A percentile compares a stretch with the other conserved stretches of the same genome.
Conservation (phyloP, 2,329 filamentous ascomycete species). For the Trichothecium sympodiale region DNA sequence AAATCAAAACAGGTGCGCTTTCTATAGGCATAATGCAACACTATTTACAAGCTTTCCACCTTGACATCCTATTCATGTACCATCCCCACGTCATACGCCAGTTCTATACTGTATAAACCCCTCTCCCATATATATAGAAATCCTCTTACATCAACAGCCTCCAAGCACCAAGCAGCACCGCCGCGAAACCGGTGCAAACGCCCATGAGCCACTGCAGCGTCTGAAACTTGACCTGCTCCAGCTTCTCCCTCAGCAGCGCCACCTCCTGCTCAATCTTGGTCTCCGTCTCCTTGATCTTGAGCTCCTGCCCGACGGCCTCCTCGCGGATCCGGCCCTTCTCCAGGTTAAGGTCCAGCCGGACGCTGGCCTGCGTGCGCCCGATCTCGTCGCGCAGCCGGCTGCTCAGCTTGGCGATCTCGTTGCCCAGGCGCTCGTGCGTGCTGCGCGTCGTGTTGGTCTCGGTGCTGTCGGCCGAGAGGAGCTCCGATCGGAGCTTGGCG, state of each 20-base stretch:
- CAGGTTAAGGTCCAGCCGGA: slow-evolving; percentile 84
- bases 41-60: too few species aligned
- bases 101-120: too few species aligned
- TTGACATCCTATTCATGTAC: too few species aligned
- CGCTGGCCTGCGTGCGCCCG: slow-evolving; percentile 83
- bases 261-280: slow-evolving; percentile 98
- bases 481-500: slow-evolving; percentile 88
- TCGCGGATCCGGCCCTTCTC: slow-evolving; percentile 95
- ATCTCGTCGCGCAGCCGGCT: slow-evolving; percentile 87
- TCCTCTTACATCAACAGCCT: slow-evolving; percentile 49
- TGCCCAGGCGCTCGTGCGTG: slow-evolving; percentile 84
- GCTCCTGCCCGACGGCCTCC: slow-evolving; percentile 90
- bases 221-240: slow-evolving; percentile 96
- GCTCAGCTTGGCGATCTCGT: slow-evolving; percentile 90
- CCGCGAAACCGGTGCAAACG: slow-evolving; percentile 58
- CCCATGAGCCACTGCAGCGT: slow-evolving; percentile 98
- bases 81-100: background rate
- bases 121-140: background rate
- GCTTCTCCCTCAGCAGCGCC: slow-evolving; percentile 75
- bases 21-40: too few species aligned
- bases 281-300: slow-evolving; percentile 98
- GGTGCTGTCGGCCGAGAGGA: slow-evolving; percentile 82
- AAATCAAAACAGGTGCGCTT: too few species aligned
- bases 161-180: slow-evolving; percentile 59
- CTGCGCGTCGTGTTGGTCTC: slow-evolving; percentile 81